A percentile compares a stretch with the other conserved stretches of the same genome.
phyloP scores from a whole-genome alignment of 306 rosid genomes.

The Elaeagnus macrophylla region DNA sequence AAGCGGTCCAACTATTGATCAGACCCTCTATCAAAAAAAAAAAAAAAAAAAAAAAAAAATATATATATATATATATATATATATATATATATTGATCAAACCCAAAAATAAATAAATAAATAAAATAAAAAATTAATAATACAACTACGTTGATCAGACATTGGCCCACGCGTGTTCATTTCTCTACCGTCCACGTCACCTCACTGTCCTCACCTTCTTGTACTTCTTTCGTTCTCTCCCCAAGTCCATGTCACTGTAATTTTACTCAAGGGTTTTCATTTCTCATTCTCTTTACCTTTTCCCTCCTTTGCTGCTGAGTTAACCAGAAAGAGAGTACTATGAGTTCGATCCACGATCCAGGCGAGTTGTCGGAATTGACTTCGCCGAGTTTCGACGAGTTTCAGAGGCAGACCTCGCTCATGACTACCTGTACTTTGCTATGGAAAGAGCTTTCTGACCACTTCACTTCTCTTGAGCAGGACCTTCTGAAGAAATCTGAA shows the following conservation, averaged over 20 bases:
- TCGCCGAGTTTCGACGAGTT: conserved; percentile 83
- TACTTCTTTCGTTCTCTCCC: conserved; percentile 1
- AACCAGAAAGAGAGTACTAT: conserved; percentile 19
- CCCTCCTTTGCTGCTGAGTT: conserved; percentile 16
- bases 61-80: too few species aligned
- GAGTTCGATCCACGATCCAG: conserved; percentile 99
- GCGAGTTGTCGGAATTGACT: conserved; percentile 74
- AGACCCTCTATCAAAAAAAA: too few species aligned
- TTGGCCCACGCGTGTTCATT: conserved; percentile 43
- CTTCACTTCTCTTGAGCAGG: conserved; percentile 65
- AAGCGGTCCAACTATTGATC: too few species aligned
- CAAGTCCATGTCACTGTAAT: conserved; percentile 1
- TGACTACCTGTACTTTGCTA: conserved; percentile 92
- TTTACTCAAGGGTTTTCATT: conserved; percentile 21
- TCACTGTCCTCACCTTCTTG: conserved; percentile 20
- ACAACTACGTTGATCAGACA: conserved; percentile 22
- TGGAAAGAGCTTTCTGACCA: conserved; percentile 98
- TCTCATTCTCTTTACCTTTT: conserved; percentile 14
- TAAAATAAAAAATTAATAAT: too few species aligned
- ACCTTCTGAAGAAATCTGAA: conserved; percentile 66
- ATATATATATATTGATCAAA: too few species aligned
- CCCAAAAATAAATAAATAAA: too few species aligned
- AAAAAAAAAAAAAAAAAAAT: too few species aligned
- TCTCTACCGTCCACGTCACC: conserved; percentile 31
- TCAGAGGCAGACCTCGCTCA: conserved; percentile 87